Evolutionary conservation across 345 rosid species (phyloP), one percentile per base, ranked within the genome.

Genomic region (Populus euphratica): DNA sequence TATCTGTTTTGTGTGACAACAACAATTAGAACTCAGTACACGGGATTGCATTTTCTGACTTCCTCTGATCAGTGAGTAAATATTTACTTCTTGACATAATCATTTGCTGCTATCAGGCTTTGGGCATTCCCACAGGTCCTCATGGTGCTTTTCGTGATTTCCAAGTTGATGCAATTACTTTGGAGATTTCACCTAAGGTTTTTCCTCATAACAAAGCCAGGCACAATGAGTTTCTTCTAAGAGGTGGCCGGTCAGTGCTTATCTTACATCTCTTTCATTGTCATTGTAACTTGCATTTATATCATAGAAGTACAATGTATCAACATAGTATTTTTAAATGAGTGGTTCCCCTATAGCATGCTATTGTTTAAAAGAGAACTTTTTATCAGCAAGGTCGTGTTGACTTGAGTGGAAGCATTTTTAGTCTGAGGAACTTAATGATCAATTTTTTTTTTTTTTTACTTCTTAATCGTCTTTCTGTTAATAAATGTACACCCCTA

Each of bases 101-200:
- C 43, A 33, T 41, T n/a, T 52, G 52, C 67, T 73, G 61, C 70
- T 78, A 25, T 81, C 81, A 93, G 99, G 99, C 98, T 72, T 81
- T 96, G 72, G 99, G 97, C 76, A 85, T 93, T 76, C 98, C 99
- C 66, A 96, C 97, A 50, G 98, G 97, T 77, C 87, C 96, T 14
- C 99, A 93, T 83, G 99, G 98, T 77, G 97, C 97, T 68, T 96
- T 96, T 84, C 98, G 96, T 39, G 95, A 93, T 78, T 93, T 89
- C 82, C 98, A 93, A 89, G 88, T 96, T 68, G 98, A 93, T 88
- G 97, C 97, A 75, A 82, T 96, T 73, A 96, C 99, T 76, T 87
- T 96, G 82, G 92, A 93, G 84, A 85, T 96, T 81, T 91, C 89
- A 27, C 93, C 92, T 44, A 84, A 85, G 84, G 81, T 74, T 86